A percentile compares a stretch with the other conserved stretches of the same genome.
Evolutionary conservation across 805 yeast species (phyloP).

Genomic region (Teunomyces atbi): DNA sequence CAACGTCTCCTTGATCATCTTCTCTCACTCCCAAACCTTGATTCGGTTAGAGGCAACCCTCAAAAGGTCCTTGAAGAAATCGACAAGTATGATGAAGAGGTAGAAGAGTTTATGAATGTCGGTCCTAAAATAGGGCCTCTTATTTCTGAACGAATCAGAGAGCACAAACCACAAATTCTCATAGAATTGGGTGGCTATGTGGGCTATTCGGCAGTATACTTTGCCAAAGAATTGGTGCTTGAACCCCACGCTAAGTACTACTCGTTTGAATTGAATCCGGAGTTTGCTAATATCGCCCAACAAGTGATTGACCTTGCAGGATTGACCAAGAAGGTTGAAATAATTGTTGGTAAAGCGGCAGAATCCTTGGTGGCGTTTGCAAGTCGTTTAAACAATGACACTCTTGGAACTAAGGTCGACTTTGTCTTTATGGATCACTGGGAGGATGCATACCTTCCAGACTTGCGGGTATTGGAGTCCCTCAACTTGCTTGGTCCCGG

Average conservation of each 20-base stretch:
- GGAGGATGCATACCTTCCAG: conserved; percentile 39
- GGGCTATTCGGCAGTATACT: conserved; percentile 38
- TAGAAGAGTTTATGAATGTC: conserved; percentile 27
- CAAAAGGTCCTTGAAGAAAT: conserved; percentile 28
- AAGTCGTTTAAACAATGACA: conserved; percentile 10
- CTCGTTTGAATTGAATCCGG: conserved; percentile 31
- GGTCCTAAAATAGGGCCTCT: conserved; percentile 30
- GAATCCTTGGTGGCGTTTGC: conserved; percentile 26
- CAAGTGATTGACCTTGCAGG: conserved; percentile 34
- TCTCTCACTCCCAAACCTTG: conserved; percentile 22
- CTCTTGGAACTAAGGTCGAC: conserved; percentile 25
- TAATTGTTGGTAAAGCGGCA: conserved; percentile 33
- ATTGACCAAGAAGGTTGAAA: conserved; percentile 25
- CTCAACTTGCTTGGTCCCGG: conserved; percentile 39
- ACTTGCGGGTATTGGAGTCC: conserved; percentile 41
- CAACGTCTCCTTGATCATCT: conserved; percentile 23
- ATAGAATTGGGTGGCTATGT: conserved; percentile 34
- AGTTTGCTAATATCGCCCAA: conserved; percentile 29
- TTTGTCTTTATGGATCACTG: conserved; percentile 42
- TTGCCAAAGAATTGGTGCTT: conserved; percentile 24
- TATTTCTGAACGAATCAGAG: conserved; percentile 21
- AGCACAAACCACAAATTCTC: conserved; percentile 23
- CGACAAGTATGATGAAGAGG: conserved; percentile 20
- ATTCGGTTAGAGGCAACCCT: conserved; percentile 28
- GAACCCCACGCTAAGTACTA: conserved; percentile 28